Conservation (phyloP, 768 basidiomycete species). For the Boletus rufocinnamomeus region DNA sequence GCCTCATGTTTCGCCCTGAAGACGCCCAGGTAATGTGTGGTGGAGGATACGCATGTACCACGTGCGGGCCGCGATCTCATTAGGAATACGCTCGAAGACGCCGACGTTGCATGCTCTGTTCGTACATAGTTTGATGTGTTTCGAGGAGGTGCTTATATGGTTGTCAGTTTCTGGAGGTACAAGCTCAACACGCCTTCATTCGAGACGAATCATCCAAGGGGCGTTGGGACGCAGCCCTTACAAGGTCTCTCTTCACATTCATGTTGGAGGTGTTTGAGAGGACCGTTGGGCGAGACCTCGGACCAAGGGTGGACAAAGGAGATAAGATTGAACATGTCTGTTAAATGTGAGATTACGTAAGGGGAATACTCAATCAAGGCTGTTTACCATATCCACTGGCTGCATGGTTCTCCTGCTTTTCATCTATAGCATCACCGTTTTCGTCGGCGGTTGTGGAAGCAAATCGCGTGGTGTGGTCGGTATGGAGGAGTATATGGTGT, state of each 20-base stretch:
- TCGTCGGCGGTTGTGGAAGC: too few relatives aligned
- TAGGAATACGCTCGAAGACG: conserved; percentile 79
- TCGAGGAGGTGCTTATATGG: conserved; percentile 9
- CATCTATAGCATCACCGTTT: not conserved
- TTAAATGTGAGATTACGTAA: conserved; percentile 3
- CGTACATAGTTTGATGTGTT: conserved; percentile 28
- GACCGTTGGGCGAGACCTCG: conserved; percentile 83
- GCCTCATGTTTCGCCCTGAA: not conserved
- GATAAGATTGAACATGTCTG: conserved; percentile 79
- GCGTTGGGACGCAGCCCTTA: conserved; percentile 93
- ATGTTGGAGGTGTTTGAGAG: conserved; percentile 96
- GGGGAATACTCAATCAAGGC: too few relatives aligned
- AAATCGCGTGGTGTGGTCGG: too few relatives aligned
- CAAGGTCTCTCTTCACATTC: conserved; percentile 72
- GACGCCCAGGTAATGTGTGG: conserved; percentile 1
- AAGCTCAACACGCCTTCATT: conserved; percentile 96
- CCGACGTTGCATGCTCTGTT: conserved; percentile 69
- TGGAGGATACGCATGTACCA: conserved; percentile 90
- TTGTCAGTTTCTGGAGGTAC: conserved; percentile 85
- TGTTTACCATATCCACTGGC: too few relatives aligned
- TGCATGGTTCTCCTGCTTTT: too few relatives aligned
- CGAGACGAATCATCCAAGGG: conserved; percentile 92
- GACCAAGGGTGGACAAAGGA: conserved; percentile 53
- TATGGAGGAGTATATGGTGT: too few relatives aligned
- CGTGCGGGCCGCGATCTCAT: conserved; percentile 85